Conservation (phyloP, 352 stramenopile genomes). For the Phytophthora syringae region DNA sequence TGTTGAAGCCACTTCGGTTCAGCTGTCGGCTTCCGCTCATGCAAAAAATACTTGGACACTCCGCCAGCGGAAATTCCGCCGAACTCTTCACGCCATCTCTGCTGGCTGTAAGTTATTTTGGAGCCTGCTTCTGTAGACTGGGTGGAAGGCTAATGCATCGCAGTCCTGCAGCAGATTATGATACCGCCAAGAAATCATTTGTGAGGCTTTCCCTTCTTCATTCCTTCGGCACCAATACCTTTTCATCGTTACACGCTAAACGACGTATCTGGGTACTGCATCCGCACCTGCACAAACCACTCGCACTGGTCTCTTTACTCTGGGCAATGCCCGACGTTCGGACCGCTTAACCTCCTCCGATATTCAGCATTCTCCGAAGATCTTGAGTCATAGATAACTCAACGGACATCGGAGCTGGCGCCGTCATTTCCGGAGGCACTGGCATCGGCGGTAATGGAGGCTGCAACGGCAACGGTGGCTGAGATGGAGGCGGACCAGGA, state of each 20-base stretch:
- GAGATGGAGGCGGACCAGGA: slow-evolving; percentile 18
- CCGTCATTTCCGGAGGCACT: slow-evolving; percentile 41
- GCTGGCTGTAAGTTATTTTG: neutral
- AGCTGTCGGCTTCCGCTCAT: neutral
- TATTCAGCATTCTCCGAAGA: slow-evolving; percentile 83
- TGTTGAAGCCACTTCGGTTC: slow-evolving; percentile 12
- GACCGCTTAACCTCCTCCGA: slow-evolving; percentile 52
- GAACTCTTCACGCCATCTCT: neutral
- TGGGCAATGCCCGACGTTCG: no score
- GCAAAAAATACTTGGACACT: neutral
- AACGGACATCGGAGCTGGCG: slow-evolving; percentile 43
- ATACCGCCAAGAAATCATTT: neutral
- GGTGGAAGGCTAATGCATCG: no score
- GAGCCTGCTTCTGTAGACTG: no score
- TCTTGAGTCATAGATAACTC: slow-evolving; percentile 85
- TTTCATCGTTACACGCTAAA: slow-evolving; percentile 16
- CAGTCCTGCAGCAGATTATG: neutral
- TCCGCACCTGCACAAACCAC: slow-evolving; percentile 1
- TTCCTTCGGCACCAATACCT: slow-evolving; percentile 20
- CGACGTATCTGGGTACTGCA: neutral
- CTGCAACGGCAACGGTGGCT: slow-evolving; percentile 24
- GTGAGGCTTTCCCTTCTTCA: slow-evolving; percentile 25
- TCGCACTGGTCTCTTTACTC: slow-evolving; percentile 1
- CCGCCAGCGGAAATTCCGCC: neutral
- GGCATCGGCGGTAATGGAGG: slow-evolving; percentile 38